Conservation (phyloP, 2,329 filamentous ascomycete species). For the Ophiocordyceps australis region DNA sequence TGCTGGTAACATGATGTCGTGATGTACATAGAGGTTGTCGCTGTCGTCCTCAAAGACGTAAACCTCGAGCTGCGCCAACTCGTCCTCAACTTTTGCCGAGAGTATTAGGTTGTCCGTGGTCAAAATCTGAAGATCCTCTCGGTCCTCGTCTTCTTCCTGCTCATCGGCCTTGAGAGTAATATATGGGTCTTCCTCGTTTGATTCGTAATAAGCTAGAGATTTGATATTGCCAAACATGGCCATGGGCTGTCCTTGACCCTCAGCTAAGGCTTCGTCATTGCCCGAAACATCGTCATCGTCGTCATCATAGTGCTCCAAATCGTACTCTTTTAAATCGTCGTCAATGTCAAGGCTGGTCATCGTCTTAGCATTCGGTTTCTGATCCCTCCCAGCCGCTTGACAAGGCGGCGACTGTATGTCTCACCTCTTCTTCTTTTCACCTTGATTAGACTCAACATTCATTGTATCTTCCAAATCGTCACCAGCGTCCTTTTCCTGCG, state of each 20-base stretch:
- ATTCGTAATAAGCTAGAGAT: conserved; percentile 82
- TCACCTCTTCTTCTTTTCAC: conserved; percentile 2
- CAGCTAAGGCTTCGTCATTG: conserved; percentile 21
- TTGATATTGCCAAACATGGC: conserved; percentile 94
- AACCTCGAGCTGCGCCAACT: conserved; percentile 88
- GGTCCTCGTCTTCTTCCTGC: conserved; percentile 61
- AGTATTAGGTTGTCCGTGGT: conserved; percentile 85
- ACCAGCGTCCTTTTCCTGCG: conserved; percentile 31
- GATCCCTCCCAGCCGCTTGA: too few species aligned
- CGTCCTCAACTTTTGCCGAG: conserved; percentile 88
- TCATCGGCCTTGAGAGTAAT: conserved; percentile 65
- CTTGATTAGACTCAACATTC: conserved; percentile 7
- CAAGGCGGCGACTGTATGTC: too few species aligned
- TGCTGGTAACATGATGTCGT: conserved; percentile 97
- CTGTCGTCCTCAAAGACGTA: conserved; percentile 93
- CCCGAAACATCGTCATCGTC: conserved; percentile 36
- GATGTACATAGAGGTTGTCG: conserved; percentile 96
- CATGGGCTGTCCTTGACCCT: conserved; percentile 60
- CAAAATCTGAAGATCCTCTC: conserved; percentile 84
- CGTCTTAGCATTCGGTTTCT: too few species aligned
- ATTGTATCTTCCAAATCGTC: conserved; percentile 15
- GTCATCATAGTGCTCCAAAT: conserved; percentile 90
- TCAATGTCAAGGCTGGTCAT: too few species aligned
- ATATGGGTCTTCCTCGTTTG: conserved; percentile 90
- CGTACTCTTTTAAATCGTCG: conserved; percentile 87